Base-by-base conservation (phyloP, 441 rosid species). In the Isatis lusitanica region DNA sequence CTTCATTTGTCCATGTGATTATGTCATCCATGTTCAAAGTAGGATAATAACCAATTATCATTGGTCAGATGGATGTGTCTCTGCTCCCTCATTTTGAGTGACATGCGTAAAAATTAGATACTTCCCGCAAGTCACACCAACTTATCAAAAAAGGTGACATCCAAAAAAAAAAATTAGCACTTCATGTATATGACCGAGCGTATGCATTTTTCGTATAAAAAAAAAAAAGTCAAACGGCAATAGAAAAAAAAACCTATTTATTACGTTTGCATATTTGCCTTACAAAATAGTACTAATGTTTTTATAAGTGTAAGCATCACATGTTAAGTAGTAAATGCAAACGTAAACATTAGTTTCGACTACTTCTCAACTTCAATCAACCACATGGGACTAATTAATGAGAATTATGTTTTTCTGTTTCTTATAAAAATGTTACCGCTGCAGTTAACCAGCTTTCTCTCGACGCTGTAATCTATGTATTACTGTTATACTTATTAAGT, bases 321-420 rank as follows among this genome's bases (percentile, higher is more conserved):
- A 42, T n/a, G 66, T 4, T 24, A 24, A 13, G 36, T 40, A 61
- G 50, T 61, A 40, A 13, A 61, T 42, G 48, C 38, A 40, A 61
- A 40, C 7, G 50, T 4, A 40, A 40, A 21, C 36, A 61, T 12
- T 51, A 11, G 56, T 9, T 9, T 21, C n/a, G 31, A 51, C 56
- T 21, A 51, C 31, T 51, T 21, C 31, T 11, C 31, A 24, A 51
- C 36, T 53, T 26, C 36, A 28, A 28, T 28, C 35, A 51, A 51
- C 57, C 57, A 51, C 57, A 51, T 51, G 57, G 57, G 31, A 51
- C 57, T 51, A 51, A 21, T 18, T 24, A 51, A 51, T 51, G 56
- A 51, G 15, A 51, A 24, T 9, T 9, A 7, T 47, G 26, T 47
- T 17, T 1, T 46, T 46, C 7, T n/a, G 21, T 46, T 16, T 16